Percentiles rank a stretch among this genome's conserved stretches.
Evolutionary conservation across 2,329 filamentous ascomycete genomes (phyloP).

Genomic region (Parafenestella ontariensis): DNA sequence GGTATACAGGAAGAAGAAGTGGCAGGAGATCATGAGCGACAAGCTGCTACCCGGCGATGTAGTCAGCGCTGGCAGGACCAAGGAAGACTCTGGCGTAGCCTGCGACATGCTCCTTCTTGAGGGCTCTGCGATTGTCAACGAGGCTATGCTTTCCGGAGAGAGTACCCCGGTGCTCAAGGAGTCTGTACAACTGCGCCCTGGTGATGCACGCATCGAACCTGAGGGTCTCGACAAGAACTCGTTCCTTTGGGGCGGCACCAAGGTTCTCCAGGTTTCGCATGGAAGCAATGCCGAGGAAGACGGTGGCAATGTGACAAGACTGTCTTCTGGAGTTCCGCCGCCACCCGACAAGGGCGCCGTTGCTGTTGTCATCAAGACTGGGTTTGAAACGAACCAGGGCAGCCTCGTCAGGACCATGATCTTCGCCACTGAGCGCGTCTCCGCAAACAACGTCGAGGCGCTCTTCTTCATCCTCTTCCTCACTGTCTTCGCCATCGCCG

Average conservation of each 20-base stretch:
- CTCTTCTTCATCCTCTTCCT: constrained; percentile 98
- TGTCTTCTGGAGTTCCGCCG: constrained; percentile 77
- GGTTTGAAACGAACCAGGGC: constrained; percentile 97
- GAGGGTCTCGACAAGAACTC: constrained; percentile 96
- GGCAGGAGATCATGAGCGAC: constrained; percentile 88
- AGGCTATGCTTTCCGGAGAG: constrained; percentile 98
- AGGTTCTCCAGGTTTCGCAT: constrained; percentile 94
- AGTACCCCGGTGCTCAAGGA: constrained; percentile 97
- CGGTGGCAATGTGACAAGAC: constrained; percentile 64
- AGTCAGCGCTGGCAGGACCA: constrained; percentile 89
- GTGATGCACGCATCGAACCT: constrained; percentile 79
- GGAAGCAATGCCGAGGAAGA: constrained; percentile 76
- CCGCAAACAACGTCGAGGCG: constrained; percentile 96
- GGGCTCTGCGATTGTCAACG: constrained; percentile 96
- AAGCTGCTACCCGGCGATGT: constrained; percentile 91
- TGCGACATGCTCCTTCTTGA: constrained; percentile 97
- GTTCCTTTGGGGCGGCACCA: constrained; percentile 96
- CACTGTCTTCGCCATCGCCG: constrained; percentile 92
- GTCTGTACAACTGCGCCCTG: constrained; percentile 87
- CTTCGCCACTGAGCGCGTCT: constrained; percentile 97
- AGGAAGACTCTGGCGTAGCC: constrained; percentile 95
- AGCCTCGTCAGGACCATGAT: constrained; percentile 99
- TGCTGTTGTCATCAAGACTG: constrained; percentile 94
- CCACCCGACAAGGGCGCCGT: constrained; percentile 93
- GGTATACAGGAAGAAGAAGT: constrained; percentile 86